Evolutionary conservation across 2,329 filamentous ascomycete species (phyloP), one percentile per base, ranked within the genome.

Genomic region (Pyrenophora seminiperda): DNA sequence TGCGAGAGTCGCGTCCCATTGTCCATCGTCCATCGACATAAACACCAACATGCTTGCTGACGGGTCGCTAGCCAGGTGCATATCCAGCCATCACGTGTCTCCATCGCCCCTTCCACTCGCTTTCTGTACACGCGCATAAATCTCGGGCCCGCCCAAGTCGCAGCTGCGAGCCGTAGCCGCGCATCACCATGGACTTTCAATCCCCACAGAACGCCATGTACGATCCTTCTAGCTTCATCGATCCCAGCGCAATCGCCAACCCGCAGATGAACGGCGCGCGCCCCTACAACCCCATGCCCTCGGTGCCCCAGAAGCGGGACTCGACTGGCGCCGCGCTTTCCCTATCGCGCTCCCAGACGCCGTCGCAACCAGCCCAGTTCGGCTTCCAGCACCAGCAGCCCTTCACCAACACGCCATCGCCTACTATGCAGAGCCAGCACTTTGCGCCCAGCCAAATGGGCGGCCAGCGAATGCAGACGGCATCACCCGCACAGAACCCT

Each of bases 291-390:
- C 88, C 91, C 71, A 90, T 90, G 62, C 93, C 93, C 50, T 93
- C 92, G 17, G 97, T 97, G 76, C 86, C 93, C 54, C 92, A 92
- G 31, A 99, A 97, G 77, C 85, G 94, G 66, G 92, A 97, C 73
- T 92, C 87, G 68, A 82, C 94, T 67, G 87, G 86, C 61, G 87
- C 89, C 71, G 95, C 91, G 24, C 91, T 93, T 44, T 94, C 92
- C 32, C 91, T 93, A 45, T 95, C 93, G 75, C 90, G 93, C 74
- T 93, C 93, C 63, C 92, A 96, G 71, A 97, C 93, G 22, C 93
- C 93, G 27, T 89, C 91, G 66, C 90, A 93, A 69, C 82, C 85
- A 56, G 81, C 82, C 43, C 75, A 73, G 42, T 73, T 69, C 42
- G 85, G 84, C 59, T 93, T 87, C 72, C 89, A 87, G 54, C 75